A percentile compares a stretch with the other conserved stretches of the same genome.
Evolutionary conservation across 495 filamentous ascomycete species (phyloP).

Genomic region (Tuber microsphaerosporum): DNA sequence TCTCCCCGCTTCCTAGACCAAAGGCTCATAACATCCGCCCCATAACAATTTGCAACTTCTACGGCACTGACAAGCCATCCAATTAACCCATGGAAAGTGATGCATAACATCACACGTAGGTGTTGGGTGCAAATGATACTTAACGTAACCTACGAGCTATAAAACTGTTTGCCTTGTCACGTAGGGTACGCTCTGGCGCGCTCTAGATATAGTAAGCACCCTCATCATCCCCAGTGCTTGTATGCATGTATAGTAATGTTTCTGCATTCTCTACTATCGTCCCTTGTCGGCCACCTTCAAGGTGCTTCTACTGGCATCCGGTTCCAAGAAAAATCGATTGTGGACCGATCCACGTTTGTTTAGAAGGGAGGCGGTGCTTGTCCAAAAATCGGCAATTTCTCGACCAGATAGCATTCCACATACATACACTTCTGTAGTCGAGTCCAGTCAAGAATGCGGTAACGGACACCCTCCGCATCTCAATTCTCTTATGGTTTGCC

Average conservation of each 20-base stretch:
- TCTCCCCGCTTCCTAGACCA: background rate
- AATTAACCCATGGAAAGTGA: background rate
- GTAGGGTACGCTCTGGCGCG: background rate
- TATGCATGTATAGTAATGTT: background rate
- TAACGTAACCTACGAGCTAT: background rate
- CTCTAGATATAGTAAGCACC: background rate
- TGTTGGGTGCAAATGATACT: background rate
- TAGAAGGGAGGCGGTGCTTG: conserved; percentile 8
- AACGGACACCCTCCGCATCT: background rate
- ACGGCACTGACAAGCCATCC: background rate
- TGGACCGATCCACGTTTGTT: conserved; percentile 24
- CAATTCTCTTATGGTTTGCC: background rate
- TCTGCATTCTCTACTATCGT: background rate
- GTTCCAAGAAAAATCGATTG: conserved; percentile 14
- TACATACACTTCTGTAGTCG: conserved; percentile 3
- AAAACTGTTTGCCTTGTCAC: background rate
- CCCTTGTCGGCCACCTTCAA: background rate
- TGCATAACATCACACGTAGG: background rate
- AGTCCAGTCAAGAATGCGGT: conserved; percentile 6
- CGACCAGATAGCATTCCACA: conserved; percentile 16
- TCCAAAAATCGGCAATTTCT: conserved; percentile 14
- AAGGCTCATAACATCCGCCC: background rate
- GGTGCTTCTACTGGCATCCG: conserved; percentile 5
- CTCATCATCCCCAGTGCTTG: background rate
- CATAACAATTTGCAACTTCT: background rate